A percentile compares a stretch with the other conserved stretches of the same genome.
Evolutionary conservation across 495 filamentous ascomycete genomes (phyloP).

Genomic region (Neurospora sp.): DNA sequence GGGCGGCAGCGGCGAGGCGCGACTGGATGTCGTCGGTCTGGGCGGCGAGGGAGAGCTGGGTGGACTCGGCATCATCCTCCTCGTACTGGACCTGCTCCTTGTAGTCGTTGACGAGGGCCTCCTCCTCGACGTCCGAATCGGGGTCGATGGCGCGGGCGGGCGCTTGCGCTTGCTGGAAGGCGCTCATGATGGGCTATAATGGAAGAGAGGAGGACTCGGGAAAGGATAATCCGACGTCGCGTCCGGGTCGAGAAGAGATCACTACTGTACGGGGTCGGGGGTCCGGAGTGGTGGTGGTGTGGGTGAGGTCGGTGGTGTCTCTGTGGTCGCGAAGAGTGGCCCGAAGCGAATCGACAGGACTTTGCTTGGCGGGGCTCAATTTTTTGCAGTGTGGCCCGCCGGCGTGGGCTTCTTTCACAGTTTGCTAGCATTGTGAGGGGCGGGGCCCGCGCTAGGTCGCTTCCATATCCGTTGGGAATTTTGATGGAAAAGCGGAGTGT

Average conservation of each 20-base stretch:
- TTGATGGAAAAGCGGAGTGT: background rate
- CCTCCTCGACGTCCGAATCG: slow-evolving; percentile 89
- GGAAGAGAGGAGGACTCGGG: background rate
- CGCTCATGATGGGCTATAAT: slow-evolving; percentile 31
- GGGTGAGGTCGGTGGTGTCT: slow-evolving; percentile 8
- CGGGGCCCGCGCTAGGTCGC: background rate
- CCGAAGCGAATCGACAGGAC: slow-evolving; percentile 13
- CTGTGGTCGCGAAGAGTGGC: slow-evolving; percentile 16
- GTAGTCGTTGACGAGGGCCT: slow-evolving; percentile 88
- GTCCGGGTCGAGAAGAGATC: background rate
- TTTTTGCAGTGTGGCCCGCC: slow-evolving; percentile 16
- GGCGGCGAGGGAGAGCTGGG: slow-evolving; percentile 45
- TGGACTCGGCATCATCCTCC: slow-evolving; percentile 70
- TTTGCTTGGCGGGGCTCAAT: slow-evolving; percentile 23
- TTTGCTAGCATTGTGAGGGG: background rate
- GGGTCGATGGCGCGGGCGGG: slow-evolving; percentile 51
- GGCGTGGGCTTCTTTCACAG: background rate
- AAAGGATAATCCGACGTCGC: background rate
- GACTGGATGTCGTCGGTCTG: slow-evolving; percentile 77
- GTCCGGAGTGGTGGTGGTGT: slow-evolving; percentile 9
- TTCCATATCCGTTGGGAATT: background rate
- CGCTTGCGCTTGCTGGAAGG: slow-evolving; percentile 40
- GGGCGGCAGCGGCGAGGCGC: slow-evolving; percentile 78
- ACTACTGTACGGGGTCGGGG: background rate
- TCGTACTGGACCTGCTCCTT: slow-evolving; percentile 88